These are phyloP conservation scores for Coniosporium uncinatum DNA, from an alignment of 2,329 filamentous ascomycete species.

Conservation along the genomic window DNA sequence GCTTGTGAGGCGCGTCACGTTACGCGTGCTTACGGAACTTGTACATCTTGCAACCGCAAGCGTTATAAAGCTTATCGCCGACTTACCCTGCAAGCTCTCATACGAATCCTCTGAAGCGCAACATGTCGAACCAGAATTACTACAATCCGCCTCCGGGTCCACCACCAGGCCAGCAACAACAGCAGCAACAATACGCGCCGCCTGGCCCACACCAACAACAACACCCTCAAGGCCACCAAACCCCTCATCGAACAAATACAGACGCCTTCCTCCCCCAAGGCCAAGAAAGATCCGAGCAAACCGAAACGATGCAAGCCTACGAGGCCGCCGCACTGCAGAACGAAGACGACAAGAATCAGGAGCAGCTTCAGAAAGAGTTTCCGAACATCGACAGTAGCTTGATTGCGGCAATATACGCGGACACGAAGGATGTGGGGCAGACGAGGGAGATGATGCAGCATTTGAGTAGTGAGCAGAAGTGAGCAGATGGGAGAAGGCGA, in stretches of 20 bases:
- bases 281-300: constrained; percentile 33
- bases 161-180: no score
- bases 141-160: no score
- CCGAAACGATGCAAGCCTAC: constrained; percentile 33
- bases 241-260: constrained; percentile 18
- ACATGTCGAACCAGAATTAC: no score
- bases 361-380: constrained; percentile 32
- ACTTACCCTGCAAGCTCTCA: no score
- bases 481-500: background rate
- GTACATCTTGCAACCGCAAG: no score
- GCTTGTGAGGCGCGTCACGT: no score
- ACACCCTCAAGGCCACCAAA: no score
- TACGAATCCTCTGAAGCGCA: no score
- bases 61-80: no score
- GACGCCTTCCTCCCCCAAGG: constrained; percentile 32
- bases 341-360: constrained; percentile 33
- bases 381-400: constrained; percentile 35
- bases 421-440: constrained; percentile 31
- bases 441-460: constrained; percentile 37
- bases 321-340: constrained; percentile 21
- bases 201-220: background rate
- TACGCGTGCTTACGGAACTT: no score
- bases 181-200: no score
- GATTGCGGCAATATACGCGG: constrained; percentile 38
- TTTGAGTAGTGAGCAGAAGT: constrained; percentile 13